Evolutionary conservation across 2,329 filamentous ascomycete genomes (phyloP).

Genomic region (Parastagonospora avenae): DNA sequence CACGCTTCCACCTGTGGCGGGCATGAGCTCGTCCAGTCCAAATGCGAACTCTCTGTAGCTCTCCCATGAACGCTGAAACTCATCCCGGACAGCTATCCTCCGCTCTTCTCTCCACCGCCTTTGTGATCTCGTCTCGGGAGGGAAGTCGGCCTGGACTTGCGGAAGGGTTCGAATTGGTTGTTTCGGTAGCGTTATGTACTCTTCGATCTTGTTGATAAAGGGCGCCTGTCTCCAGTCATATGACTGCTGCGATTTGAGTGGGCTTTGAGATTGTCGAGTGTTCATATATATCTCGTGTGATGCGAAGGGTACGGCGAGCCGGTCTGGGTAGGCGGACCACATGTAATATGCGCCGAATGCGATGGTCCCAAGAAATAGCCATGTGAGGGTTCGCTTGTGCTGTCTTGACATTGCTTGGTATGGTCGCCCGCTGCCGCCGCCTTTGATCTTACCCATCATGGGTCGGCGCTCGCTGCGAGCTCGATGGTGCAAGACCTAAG

Average conservation of each 20-base stretch:
- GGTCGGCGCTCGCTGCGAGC: background rate
- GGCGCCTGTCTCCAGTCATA: conserved; percentile 52
- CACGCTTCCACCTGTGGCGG: conserved; percentile 45
- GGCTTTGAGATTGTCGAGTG: conserved; percentile 17
- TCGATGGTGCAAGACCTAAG: too few relatives aligned
- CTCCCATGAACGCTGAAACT: conserved; percentile 52
- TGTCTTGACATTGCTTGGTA: conserved; percentile 37
- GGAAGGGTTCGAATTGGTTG: conserved; percentile 46
- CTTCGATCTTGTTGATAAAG: conserved; percentile 44
- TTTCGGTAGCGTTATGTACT: conserved; percentile 46
- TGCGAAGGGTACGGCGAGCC: conserved; percentile 33
- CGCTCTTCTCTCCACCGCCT: conserved; percentile 35
- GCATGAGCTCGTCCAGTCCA: conserved; percentile 54
- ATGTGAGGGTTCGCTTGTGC: conserved; percentile 34
- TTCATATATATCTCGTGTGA: conserved; percentile 42
- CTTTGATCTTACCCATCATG: conserved; percentile 38
- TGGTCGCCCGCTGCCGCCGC: conserved; percentile 22
- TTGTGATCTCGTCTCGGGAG: conserved; percentile 38
- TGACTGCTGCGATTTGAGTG: conserved; percentile 25
- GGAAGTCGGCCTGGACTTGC: conserved; percentile 48
- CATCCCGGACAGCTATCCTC: conserved; percentile 46
- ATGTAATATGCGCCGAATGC: conserved; percentile 36
- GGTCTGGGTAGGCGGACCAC: conserved; percentile 34
- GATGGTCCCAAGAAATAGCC: conserved; percentile 27
- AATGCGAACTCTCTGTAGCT: conserved; percentile 53